Evolutionary conservation across 2,329 filamentous ascomycete genomes (phyloP), one percentile per base, ranked within the genome.

Genomic region (Trichoderma guizhouense): DNA sequence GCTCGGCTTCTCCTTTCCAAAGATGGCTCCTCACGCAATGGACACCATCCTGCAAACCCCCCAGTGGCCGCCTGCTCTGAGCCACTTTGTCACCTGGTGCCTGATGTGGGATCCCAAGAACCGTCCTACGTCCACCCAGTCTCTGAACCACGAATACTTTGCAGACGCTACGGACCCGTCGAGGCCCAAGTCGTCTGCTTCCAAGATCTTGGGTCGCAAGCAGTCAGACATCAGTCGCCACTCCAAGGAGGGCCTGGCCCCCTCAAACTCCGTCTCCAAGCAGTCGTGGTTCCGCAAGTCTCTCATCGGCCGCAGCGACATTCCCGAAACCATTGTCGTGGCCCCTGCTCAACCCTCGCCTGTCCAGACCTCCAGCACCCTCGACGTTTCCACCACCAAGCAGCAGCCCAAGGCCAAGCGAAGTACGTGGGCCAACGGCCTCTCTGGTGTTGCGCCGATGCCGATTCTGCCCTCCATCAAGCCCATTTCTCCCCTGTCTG

Each of bases 231-330:
- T 97, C 70, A 90, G 88, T 78, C 90, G 91, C 74, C 85, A 86
- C 62, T 86, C 87, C 26, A 93, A 91, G 80, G 92, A 96, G 62
- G 75, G 67, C 15, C 15, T 79, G 18, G 74, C 73, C 24, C 86
- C 86, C 0, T 86, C 91, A 9, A 86, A 92, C 9, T 86, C 92
- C 21, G 88, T 91, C 2, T 89, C 93, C 6, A 98, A 98, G 84
- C 93, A 93, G 28, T 98, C 95, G 0, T 99, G 96, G 96, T 98
- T 99, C 83, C 90, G 96, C 75, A 94, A 97, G 80, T 98, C 96
- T 14, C 87, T 99, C 72, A 97, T 98, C 78, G 92, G 92, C 71
- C 89, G 93, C 72, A 90, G 92, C 60, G 91, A 93, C 62, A 91
- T 86, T 76, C 85, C 89, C 12, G 91, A 93, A 69, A 85, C 87